Percentiles rank a stretch among this genome's conserved stretches.
Evolutionary conservation across 1,284 basidiomycete genomes (phyloP).

Genomic region (Fomitopsis schrenkii): DNA sequence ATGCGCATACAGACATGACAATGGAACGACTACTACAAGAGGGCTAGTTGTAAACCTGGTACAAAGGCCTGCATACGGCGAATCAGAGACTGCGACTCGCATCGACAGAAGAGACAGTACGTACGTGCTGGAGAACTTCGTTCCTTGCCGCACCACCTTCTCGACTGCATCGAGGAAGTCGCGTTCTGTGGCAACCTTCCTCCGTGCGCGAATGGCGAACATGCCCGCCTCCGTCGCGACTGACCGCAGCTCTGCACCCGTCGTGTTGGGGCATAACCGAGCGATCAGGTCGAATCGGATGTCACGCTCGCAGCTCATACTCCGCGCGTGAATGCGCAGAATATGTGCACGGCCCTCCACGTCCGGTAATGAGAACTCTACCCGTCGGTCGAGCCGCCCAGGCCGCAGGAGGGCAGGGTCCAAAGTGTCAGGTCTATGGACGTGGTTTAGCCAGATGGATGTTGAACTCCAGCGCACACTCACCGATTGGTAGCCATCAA

Average conservation of each 20-base stretch:
- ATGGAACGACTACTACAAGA: conserved; percentile 4
- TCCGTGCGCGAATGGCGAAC: conserved; percentile 96
- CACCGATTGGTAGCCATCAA: conserved; percentile 98
- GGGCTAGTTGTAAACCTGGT: conserved; percentile 35
- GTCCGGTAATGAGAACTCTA: conserved; percentile 96
- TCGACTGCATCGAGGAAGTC: conserved; percentile 98
- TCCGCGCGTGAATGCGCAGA: conserved; percentile 93
- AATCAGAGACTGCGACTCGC: not conserved
- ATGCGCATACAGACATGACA: not conserved
- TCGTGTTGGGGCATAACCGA: conserved; percentile 95
- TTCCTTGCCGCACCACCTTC: conserved; percentile 97
- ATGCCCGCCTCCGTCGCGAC: conserved; percentile 99
- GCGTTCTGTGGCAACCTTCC: conserved; percentile 96
- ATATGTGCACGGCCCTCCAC: conserved; percentile 97
- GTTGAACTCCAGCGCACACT: conserved; percentile 14
- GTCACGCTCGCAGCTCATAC: conserved; percentile 96
- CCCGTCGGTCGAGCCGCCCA: conserved; percentile 92
- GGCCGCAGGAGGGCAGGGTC: conserved; percentile 97
- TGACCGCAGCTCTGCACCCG: conserved; percentile 94
- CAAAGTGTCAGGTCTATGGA: conserved; percentile 87
- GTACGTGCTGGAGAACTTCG: conserved; percentile 91
- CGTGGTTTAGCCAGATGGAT: conserved; percentile 1
- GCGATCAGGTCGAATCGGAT: conserved; percentile 99
- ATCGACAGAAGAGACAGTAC: conserved; percentile 17
- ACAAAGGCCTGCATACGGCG: conserved; percentile 29